Percentiles rank a stretch among this genome's conserved stretches.
phyloP scores from a whole-genome alignment of 1,284 basidiomycete species.

The Sphaerobolus stellatus region DNA sequence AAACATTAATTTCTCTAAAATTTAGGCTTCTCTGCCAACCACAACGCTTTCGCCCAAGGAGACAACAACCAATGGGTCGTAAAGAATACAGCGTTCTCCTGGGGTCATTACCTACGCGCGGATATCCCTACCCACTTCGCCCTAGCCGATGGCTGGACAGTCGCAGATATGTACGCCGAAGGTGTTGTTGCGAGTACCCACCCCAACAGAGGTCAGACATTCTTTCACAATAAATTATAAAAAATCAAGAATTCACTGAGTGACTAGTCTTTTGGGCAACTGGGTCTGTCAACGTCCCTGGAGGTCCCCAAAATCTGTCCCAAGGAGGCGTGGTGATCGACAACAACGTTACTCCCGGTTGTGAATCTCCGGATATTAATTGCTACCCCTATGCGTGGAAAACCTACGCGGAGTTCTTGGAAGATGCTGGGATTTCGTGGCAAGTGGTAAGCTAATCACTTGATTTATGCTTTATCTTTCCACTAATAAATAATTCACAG shows the following conservation, averaged over 20 bases:
- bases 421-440: constrained; percentile 21
- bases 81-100: constrained; percentile 25
- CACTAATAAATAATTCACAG: background rate
- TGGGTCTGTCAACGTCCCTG: constrained; percentile 16
- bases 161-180: constrained; percentile 26
- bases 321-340: constrained; percentile 12
- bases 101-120: constrained; percentile 22
- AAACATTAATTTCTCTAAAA: background rate
- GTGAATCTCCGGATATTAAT: constrained; percentile 8
- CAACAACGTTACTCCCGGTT: constrained; percentile 16
- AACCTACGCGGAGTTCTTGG: constrained; percentile 24
- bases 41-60: constrained; percentile 24
- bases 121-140: constrained; percentile 26
- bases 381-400: constrained; percentile 23
- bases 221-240: background rate
- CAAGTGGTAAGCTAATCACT: constrained; percentile 19
- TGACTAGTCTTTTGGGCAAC: constrained; percentile 20
- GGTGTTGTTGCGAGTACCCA: constrained; percentile 22
- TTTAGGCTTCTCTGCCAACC: constrained; percentile 18
- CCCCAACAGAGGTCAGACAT: constrained; percentile 20
- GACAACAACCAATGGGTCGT: constrained; percentile 24
- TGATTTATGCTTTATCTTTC: too few species aligned
- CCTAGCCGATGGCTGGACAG: constrained; percentile 23
- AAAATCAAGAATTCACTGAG: too few species aligned
- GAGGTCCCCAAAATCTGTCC: constrained; percentile 6